These are phyloP conservation scores for Populus hybrid DNA, from an alignment of 441 rosid genomes.

Conservation along the genomic window DNA sequence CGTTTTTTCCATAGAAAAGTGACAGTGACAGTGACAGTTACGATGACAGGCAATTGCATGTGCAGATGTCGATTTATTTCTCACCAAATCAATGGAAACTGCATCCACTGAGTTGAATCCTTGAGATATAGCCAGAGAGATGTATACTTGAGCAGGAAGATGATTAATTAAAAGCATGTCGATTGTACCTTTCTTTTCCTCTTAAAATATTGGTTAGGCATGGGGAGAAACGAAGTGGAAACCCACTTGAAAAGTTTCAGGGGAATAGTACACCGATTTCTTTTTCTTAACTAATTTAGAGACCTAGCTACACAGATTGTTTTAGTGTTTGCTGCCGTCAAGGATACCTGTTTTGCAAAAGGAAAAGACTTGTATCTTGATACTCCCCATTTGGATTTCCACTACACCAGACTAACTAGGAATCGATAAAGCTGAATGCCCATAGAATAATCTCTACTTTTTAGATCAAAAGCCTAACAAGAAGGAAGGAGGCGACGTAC, in stretches of 20 bases:
- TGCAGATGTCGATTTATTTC: background rate
- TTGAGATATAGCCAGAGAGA: background rate
- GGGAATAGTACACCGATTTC: background rate
- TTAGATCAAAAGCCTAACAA: conserved; percentile 29
- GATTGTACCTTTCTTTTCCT: background rate
- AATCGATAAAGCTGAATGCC: background rate
- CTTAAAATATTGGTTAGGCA: background rate
- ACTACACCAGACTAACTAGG: conserved; percentile 20
- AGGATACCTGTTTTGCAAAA: conserved; percentile 23
- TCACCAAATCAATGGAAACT: background rate
- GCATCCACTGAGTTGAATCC: background rate
- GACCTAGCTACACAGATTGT: background rate
- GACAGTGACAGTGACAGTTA: no score
- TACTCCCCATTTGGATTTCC: conserved; percentile 36
- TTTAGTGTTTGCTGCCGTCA: conserved; percentile 28
- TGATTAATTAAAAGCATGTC: conserved; percentile 22
- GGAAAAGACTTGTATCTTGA: conserved; percentile 1
- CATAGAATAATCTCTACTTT: conserved; percentile 11
- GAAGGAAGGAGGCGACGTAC: conserved; percentile 16
- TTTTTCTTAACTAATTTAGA: background rate
- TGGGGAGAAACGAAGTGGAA: conserved; percentile 10
- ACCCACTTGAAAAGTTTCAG: conserved; percentile 1
- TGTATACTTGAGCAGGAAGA: background rate
- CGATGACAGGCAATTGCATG: background rate
- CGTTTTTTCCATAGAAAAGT: background rate